phyloP scores from a whole-genome alignment of 163 green algal genomes.

The Volvox carteri region DNA sequence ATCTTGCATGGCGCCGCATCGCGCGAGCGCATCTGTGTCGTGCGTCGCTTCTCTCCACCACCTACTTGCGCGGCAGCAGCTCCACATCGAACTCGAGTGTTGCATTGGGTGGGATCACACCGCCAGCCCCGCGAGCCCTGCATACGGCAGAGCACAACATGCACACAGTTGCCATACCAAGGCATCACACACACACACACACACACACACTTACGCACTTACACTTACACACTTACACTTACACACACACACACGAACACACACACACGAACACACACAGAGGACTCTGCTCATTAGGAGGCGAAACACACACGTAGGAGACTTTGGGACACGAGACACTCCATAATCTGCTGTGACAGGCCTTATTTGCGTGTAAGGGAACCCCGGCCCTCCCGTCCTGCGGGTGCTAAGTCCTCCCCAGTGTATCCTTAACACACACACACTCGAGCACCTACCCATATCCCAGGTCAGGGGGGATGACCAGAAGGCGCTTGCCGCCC shows the following conservation, averaged over 20 bases:
- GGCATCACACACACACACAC: not conserved
- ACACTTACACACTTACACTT: not conserved
- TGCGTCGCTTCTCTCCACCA: no score
- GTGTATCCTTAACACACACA: no score
- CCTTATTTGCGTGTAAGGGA: not conserved
- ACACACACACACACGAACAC: not conserved
- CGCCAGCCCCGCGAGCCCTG: slow-evolving; percentile 63
- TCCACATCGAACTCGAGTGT: slow-evolving; percentile 88
- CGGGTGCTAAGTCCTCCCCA: not conserved
- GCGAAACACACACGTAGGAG: not conserved
- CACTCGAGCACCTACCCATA: slow-evolving; percentile 63
- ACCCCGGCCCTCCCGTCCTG: not conserved
- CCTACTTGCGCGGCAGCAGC: slow-evolving; percentile 60
- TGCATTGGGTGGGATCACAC: slow-evolving; percentile 92
- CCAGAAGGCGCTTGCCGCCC: slow-evolving; percentile 82
- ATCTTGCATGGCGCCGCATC: no score
- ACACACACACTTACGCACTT: not conserved
- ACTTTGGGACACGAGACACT: not conserved
- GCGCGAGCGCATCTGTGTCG: no score
- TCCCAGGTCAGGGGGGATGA: slow-evolving; percentile 83
- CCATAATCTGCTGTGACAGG: not conserved
- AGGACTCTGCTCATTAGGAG: not conserved
- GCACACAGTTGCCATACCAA: not conserved
- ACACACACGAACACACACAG: not conserved
- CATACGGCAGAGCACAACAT: slow-evolving; percentile 78